These are phyloP conservation scores for Pseudogymnoascus sp. DNA, from an alignment of 2,329 filamentous ascomycete species.

Conservation along the genomic window DNA sequence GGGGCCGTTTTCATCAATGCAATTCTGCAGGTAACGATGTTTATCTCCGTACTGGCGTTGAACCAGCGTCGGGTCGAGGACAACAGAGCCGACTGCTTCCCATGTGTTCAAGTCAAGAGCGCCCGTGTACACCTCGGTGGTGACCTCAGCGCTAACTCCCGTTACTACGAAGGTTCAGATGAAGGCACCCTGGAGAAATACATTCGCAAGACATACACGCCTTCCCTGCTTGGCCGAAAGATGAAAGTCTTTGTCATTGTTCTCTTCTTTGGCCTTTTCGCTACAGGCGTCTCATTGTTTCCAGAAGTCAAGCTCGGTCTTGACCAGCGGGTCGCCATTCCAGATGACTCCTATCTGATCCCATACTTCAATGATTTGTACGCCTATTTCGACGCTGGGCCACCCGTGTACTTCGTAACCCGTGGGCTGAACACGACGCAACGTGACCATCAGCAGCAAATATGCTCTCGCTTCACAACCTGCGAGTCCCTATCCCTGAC, in stretches of 20 bases:
- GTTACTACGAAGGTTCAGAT: constrained; percentile 44
- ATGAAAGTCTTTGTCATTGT: constrained; percentile 70
- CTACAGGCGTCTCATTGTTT: constrained; percentile 74
- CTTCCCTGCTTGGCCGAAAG: constrained; percentile 69
- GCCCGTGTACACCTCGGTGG: constrained; percentile 59
- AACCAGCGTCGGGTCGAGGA: constrained; percentile 90
- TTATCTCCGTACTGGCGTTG: constrained; percentile 80
- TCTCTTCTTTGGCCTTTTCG: constrained; percentile 80
- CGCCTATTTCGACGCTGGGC: constrained; percentile 81
- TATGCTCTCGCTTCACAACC: constrained; percentile 86
- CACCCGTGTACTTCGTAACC: constrained; percentile 94
- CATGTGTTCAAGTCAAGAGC: constrained; percentile 74
- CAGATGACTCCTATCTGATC: constrained; percentile 89
- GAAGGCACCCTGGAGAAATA: constrained; percentile 79
- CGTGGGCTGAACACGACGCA: constrained; percentile 71
- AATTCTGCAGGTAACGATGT: constrained; percentile 93
- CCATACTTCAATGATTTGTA: constrained; percentile 95
- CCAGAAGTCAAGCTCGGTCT: constrained; percentile 80
- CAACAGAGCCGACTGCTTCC: constrained; percentile 83
- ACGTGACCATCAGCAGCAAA: constrained; percentile 67
- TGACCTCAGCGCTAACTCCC: constrained; percentile 46
- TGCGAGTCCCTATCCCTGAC: constrained; percentile 78
- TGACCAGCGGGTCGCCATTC: constrained; percentile 90
- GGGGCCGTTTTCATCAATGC: constrained; percentile 97
- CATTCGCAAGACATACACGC: constrained; percentile 85